These are phyloP conservation scores for Bombardia bombarda DNA, from an alignment of 495 filamentous ascomycete species.

Conservation along the genomic window DNA sequence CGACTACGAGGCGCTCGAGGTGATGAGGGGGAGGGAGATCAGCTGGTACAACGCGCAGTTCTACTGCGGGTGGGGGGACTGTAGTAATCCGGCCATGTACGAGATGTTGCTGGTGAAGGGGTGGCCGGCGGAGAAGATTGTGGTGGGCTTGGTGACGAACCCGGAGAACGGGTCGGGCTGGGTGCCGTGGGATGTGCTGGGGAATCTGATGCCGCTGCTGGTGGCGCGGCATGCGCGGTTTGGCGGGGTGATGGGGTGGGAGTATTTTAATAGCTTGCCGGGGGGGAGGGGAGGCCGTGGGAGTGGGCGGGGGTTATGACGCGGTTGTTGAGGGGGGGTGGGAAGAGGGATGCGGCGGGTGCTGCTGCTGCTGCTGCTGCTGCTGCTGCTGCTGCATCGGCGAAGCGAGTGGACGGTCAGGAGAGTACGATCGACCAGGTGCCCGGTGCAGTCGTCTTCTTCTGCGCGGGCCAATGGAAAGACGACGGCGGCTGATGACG, in stretches of 20 bases:
- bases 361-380: too few species aligned
- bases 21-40: constrained; percentile 55
- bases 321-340: constrained; percentile 17
- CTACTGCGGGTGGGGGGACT: constrained; percentile 75
- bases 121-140: constrained; percentile 63
- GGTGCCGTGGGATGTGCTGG: constrained; percentile 27
- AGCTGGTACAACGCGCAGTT: constrained; percentile 82
- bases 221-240: constrained; percentile 37
- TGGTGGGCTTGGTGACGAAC: constrained; percentile 69
- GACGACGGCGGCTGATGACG: too few species aligned
- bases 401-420: too few species aligned
- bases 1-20: constrained; percentile 63
- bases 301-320: constrained; percentile 53
- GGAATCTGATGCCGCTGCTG: constrained; percentile 27
- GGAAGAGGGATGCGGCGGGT: not conserved
- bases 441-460: too few species aligned
- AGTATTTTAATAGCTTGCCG: constrained; percentile 71
- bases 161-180: constrained; percentile 55
- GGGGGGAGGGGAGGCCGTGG: constrained; percentile 54
- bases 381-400: too few species aligned
- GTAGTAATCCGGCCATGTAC: constrained; percentile 47
- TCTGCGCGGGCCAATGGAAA: too few species aligned
- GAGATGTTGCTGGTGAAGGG: constrained; percentile 71
- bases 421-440: too few species aligned
- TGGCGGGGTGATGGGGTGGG: constrained; percentile 83